Evolutionary conservation across 2,329 filamentous ascomycete genomes (phyloP).

Genomic region (Fusarium newnesense): DNA sequence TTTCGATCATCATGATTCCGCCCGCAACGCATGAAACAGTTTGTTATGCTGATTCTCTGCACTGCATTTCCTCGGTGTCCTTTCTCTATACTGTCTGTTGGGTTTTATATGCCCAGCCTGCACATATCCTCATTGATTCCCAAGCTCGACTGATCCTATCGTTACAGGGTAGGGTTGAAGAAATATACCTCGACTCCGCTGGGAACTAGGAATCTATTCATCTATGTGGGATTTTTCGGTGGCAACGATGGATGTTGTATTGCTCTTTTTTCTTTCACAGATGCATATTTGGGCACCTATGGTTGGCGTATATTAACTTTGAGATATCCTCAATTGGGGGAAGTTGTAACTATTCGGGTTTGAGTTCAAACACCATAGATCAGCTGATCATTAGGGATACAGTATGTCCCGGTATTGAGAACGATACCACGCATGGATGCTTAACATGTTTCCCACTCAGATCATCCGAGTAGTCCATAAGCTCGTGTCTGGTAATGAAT

Average conservation of each 20-base stretch:
- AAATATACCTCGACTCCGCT: neutral
- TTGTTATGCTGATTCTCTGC: neutral
- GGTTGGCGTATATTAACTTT: neutral
- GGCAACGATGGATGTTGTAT: neutral
- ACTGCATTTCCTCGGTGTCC: slow-evolving; percentile 1
- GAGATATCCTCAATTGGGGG: neutral
- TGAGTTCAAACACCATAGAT: neutral
- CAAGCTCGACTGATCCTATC: neutral
- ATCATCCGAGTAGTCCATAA: too few species aligned
- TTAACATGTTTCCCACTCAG: neutral
- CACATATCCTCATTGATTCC: slow-evolving; percentile 1
- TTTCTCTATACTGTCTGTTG: neutral
- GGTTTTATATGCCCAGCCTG: neutral
- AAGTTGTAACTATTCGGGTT: neutral
- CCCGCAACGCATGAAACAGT: slow-evolving; percentile 17
- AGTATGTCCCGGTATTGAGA: neutral
- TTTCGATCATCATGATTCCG: slow-evolving; percentile 30
- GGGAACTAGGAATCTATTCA: neutral
- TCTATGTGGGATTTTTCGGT: neutral
- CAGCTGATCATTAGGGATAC: neutral
- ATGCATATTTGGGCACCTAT: neutral
- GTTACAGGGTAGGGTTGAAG: slow-evolving; percentile 7
- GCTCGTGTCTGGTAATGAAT: neutral
- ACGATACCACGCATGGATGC: neutral
- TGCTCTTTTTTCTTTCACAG: neutral